Percentiles rank a stretch among this genome's conserved stretches.
phyloP scores from a whole-genome alignment of 164 flowering plant species.

The Litsea cubeba region DNA sequence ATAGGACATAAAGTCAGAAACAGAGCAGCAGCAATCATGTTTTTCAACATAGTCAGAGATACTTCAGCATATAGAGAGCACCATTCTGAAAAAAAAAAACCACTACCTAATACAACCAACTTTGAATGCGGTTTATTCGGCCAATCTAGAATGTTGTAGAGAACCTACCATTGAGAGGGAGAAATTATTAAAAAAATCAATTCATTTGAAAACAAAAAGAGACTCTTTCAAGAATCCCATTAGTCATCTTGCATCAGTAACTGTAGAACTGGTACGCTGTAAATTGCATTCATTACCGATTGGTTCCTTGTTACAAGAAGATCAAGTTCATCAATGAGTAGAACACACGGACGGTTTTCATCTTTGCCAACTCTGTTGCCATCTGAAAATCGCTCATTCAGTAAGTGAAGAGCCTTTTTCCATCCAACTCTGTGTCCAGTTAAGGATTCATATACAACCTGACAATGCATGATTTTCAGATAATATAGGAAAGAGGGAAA shows the following conservation, averaged over 20 bases:
- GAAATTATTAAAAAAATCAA: not conserved
- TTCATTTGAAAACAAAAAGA: not conserved
- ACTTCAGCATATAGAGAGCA: not conserved
- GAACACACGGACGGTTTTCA: conserved; percentile 69
- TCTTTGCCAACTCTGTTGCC: conserved; percentile 45
- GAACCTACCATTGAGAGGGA: conserved; percentile 41
- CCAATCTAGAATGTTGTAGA: conserved; percentile 98
- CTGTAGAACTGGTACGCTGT: not conserved
- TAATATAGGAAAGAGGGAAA: conserved; percentile 3
- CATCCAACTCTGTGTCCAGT: conserved; percentile 87
- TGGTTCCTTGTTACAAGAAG: conserved; percentile 92
- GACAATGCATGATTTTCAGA: conserved; percentile 7
- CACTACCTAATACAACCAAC: conserved; percentile 76
- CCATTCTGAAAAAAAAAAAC: not conserved
- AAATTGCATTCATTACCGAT: conserved; percentile 52
- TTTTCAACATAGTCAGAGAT: not conserved
- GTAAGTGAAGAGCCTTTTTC: conserved; percentile 84
- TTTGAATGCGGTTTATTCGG: conserved; percentile 87
- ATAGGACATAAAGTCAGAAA: not conserved
- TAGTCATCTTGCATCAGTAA: not conserved
- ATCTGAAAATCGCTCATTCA: conserved; percentile 79
- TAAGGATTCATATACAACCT: conserved; percentile 93
- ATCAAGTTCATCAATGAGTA: conserved; percentile 97
- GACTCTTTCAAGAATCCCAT: not conserved
- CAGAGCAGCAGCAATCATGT: not conserved